A percentile compares a stretch with the other conserved stretches of the same genome.
These are phyloP conservation scores for Arthroderma uncinatum DNA, from an alignment of 2,329 filamentous ascomycete species.

Conservation along the genomic window DNA sequence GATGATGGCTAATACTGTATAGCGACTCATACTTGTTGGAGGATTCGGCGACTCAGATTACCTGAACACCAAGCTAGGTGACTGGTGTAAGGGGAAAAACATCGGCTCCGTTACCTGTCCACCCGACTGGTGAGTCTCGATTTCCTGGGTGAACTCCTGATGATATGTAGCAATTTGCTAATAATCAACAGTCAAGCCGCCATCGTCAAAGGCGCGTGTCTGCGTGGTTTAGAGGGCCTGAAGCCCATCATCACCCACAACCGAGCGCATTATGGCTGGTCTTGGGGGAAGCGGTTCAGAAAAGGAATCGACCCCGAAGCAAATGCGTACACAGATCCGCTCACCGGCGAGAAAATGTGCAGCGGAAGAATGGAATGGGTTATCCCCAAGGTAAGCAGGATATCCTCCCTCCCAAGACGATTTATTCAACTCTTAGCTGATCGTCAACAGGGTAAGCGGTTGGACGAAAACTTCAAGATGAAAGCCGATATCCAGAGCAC, in stretches of 20 bases:
- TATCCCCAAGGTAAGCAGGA: slow-evolving; percentile 10
- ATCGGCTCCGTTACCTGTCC: slow-evolving; percentile 6
- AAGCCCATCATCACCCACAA: slow-evolving; percentile 8
- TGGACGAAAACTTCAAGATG: slow-evolving; percentile 5
- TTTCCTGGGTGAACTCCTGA: neutral
- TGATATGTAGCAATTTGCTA: neutral
- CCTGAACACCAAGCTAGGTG: slow-evolving; percentile 6
- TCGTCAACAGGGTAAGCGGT: neutral
- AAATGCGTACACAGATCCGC: slow-evolving; percentile 2
- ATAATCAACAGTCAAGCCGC: slow-evolving; percentile 9
- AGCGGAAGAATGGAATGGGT: slow-evolving; percentile 10
- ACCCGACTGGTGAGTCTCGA: neutral
- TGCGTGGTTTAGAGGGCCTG: slow-evolving; percentile 10
- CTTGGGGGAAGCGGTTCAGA: slow-evolving; percentile 7
- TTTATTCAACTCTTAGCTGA: neutral
- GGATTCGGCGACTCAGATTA: slow-evolving; percentile 15
- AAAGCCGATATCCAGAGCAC: slow-evolving; percentile 2
- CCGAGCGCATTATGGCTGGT: slow-evolving; percentile 12
- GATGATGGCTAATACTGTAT: neutral
- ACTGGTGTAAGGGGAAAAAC: slow-evolving; percentile 1
- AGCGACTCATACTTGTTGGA: slow-evolving; percentile 15
- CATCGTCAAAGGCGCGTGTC: slow-evolving; percentile 11
- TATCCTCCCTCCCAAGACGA: too few relatives aligned
- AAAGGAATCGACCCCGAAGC: slow-evolving; percentile 9
- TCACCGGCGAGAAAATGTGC: slow-evolving; percentile 8